phyloP scores from a whole-genome alignment of 1,284 basidiomycete genomes.

The Sporisorium iseilematis-ciliati region DNA sequence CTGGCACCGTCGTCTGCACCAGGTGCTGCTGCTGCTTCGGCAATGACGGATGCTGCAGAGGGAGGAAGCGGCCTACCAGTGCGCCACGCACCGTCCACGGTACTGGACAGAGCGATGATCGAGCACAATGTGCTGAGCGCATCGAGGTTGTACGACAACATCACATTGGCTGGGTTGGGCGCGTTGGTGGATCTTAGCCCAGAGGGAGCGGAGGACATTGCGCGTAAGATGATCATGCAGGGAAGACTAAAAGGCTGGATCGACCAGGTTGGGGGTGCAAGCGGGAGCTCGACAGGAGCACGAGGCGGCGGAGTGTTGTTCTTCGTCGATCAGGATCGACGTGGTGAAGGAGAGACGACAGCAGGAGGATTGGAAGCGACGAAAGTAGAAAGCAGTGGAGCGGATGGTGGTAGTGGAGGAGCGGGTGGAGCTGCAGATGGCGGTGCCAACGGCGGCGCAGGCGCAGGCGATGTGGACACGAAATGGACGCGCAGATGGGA shows the following conservation, averaged over 20 bases:
- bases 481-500: slow-evolving; percentile 55
- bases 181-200: slow-evolving; percentile 55
- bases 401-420: slow-evolving; percentile 10
- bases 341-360: slow-evolving; percentile 37
- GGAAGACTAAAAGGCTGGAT: slow-evolving; percentile 89
- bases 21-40: neutral
- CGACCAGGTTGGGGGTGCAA: slow-evolving; percentile 79
- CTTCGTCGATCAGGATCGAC: slow-evolving; percentile 78
- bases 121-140: slow-evolving; percentile 97
- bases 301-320: slow-evolving; percentile 78
- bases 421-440: slow-evolving; percentile 17
- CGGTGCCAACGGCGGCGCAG: slow-evolving; percentile 15
- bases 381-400: slow-evolving; percentile 16
- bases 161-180: slow-evolving; percentile 57
- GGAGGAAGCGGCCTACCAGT: slow-evolving; percentile 5
- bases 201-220: slow-evolving; percentile 90
- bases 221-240: slow-evolving; percentile 95
- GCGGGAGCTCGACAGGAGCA: neutral
- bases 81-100: slow-evolving; percentile 82
- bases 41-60: slow-evolving; percentile 1
- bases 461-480: slow-evolving; percentile 30
- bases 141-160: slow-evolving; percentile 75
- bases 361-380: slow-evolving; percentile 49
- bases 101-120: slow-evolving; percentile 96
- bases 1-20: slow-evolving; percentile 73